phyloP scores from a whole-genome alignment of 805 yeast genomes.

The Candida nanaspora region DNA sequence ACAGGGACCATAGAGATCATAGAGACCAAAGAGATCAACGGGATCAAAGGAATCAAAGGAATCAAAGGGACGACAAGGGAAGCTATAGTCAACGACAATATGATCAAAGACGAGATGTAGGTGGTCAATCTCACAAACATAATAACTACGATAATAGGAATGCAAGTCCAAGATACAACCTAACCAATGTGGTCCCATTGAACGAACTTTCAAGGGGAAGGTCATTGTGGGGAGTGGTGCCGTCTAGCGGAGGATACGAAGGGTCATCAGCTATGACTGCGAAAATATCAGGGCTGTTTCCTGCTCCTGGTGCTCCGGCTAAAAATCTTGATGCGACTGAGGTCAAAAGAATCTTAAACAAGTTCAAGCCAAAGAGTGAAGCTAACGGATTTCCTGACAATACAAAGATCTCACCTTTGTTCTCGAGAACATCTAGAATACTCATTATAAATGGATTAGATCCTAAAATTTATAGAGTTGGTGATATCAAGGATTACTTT shows the following conservation, averaged over 20 bases:
- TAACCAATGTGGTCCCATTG: conserved; percentile 37
- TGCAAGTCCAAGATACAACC: conserved; percentile 9
- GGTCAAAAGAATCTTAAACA: conserved; percentile 15
- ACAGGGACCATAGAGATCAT: conserved; percentile 6
- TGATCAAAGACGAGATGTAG: conserved; percentile 7
- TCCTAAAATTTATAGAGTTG: conserved; percentile 8
- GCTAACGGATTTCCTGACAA: conserved; percentile 11
- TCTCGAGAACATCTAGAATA: conserved; percentile 18
- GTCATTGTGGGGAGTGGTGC: conserved; percentile 65
- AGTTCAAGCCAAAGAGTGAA: conserved; percentile 7
- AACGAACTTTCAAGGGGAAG: conserved; percentile 41
- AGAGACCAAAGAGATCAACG: conserved; percentile 15
- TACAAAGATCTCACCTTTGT: conserved; percentile 17
- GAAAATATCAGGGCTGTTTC: conserved; percentile 71
- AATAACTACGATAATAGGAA: not conserved
- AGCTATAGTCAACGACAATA: not conserved
- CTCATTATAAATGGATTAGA: conserved; percentile 13
- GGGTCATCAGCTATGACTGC: conserved; percentile 69
- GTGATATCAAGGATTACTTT: conserved; percentile 36
- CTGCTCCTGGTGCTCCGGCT: conserved; percentile 55
- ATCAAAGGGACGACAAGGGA: too few species aligned
- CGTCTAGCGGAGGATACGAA: conserved; percentile 52
- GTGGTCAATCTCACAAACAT: too few species aligned
- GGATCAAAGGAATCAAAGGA: too few species aligned
- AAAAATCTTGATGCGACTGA: conserved; percentile 32